Percentiles rank a stretch among this genome's conserved stretches.
These are phyloP conservation scores for Aspergillus coremiiformis DNA, from an alignment of 495 filamentous ascomycete species.

Conservation along the genomic window DNA sequence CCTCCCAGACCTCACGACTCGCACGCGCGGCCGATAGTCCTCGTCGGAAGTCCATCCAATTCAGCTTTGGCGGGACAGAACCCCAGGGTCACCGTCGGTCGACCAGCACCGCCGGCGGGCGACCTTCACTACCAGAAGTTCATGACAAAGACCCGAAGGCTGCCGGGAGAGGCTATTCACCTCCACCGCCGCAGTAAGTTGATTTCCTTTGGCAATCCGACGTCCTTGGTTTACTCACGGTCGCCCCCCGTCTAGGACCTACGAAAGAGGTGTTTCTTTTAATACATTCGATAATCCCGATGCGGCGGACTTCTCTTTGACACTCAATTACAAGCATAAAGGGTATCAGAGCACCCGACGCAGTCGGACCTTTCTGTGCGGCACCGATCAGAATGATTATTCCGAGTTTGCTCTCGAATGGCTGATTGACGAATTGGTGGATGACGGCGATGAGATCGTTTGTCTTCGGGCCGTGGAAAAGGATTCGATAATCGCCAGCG, in stretches of 20 bases:
- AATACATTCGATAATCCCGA: constrained; percentile 89
- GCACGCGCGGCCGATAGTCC: constrained; percentile 22
- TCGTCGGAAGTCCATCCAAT: constrained; percentile 38
- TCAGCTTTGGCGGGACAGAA: constrained; percentile 28
- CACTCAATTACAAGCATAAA: constrained; percentile 79
- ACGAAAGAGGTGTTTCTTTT: constrained; percentile 67
- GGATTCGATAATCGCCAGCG: constrained; percentile 64
- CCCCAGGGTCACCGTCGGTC: constrained; percentile 26
- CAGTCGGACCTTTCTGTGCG: constrained; percentile 87
- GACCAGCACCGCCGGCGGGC: constrained; percentile 22
- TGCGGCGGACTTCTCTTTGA: constrained; percentile 71
- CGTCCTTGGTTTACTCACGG: too few species aligned
- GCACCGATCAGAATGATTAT: constrained; percentile 90
- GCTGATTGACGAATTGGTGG: constrained; percentile 89
- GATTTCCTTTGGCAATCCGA: too few species aligned
- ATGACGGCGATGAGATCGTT: constrained; percentile 94
- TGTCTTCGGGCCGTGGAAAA: constrained; percentile 88
- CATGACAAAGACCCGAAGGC: constrained; percentile 23
- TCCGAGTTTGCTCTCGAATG: constrained; percentile 93
- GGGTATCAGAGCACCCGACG: constrained; percentile 79
- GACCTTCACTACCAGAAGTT: constrained; percentile 20
- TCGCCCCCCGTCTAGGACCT: constrained; percentile 41
- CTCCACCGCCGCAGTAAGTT: constrained; percentile 35
- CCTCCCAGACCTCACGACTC: constrained; percentile 15
- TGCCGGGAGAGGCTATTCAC: constrained; percentile 25